Evolutionary conservation across 257 asterid genomes (phyloP).

Genomic region (Henckelia pumila): DNA sequence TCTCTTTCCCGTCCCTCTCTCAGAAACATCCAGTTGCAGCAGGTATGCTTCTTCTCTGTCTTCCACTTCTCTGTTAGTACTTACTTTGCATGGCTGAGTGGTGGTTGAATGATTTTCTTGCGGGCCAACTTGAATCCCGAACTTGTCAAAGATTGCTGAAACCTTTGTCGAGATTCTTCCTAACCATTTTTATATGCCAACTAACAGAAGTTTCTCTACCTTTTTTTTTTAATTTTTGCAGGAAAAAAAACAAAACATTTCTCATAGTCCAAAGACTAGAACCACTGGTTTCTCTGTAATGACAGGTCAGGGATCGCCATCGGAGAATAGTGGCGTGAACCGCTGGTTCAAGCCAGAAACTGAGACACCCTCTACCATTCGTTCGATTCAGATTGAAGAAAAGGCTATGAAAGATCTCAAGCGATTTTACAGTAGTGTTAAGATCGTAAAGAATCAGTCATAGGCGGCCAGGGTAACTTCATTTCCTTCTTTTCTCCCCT

Average conservation of each 20-base stretch:
- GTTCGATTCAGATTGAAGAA: slow-evolving; percentile 92
- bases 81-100: not conserved
- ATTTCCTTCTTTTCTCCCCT: not conserved
- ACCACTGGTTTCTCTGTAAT: slow-evolving; percentile 76
- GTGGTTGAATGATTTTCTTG: not conserved
- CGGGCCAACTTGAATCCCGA: not conserved
- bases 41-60: slow-evolving; percentile 46
- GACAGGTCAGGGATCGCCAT: slow-evolving; percentile 73
- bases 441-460: slow-evolving; percentile 74
- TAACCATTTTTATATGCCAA: not conserved
- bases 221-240: slow-evolving; percentile 23
- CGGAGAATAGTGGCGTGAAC: slow-evolving; percentile 55
- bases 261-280: slow-evolving; percentile 66
- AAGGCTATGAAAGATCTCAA: slow-evolving; percentile 86
- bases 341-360: slow-evolving; percentile 94
- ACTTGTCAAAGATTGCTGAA: not conserved
- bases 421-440: slow-evolving; percentile 82
- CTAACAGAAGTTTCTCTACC: too few species aligned
- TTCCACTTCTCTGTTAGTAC: not conserved
- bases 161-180: not conserved
- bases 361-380: slow-evolving; percentile 67
- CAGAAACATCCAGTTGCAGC: slow-evolving; percentile 89
- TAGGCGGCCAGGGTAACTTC: slow-evolving; percentile 22
- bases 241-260: slow-evolving; percentile 58
- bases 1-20: slow-evolving; percentile 81